Conservation (phyloP, 176 grass and related monocot genomes). For the Zizania latifolia region DNA sequence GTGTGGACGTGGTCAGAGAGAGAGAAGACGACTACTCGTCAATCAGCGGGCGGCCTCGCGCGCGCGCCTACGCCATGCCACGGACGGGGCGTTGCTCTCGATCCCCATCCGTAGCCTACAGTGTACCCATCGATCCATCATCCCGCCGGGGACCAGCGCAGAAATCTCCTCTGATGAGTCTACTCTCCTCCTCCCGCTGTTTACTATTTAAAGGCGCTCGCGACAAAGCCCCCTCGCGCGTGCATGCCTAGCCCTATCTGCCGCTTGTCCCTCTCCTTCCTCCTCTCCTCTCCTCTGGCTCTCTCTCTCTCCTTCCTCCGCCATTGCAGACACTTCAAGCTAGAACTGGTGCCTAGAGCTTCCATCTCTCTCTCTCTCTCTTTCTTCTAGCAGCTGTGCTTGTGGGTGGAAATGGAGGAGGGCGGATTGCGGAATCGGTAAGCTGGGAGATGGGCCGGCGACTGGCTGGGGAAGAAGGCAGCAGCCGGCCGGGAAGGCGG, state of each 20-base stretch:
- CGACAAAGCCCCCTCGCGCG: constrained; percentile 29
- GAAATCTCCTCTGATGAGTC: constrained; percentile 10
- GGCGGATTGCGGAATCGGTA: background rate
- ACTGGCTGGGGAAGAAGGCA: background rate
- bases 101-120: constrained; percentile 29
- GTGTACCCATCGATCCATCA: constrained; percentile 26
- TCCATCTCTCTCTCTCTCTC: background rate
- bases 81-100: background rate
- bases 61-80: constrained; percentile 18
- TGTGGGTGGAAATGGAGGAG: background rate
- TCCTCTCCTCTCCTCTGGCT: background rate
- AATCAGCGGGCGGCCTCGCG: background rate
- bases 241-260: constrained; percentile 25
- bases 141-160: constrained; percentile 58
- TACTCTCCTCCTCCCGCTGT: background rate
- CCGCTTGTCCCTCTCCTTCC: too few relatives aligned
- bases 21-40: background rate
- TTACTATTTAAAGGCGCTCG: constrained; percentile 39
- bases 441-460: constrained; percentile 2
- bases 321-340: constrained; percentile 13
- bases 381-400: background rate
- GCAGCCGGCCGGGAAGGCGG: background rate
- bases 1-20: constrained; percentile 44
- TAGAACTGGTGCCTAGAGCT: background rate
- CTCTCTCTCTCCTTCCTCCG: background rate